phyloP scores from a whole-genome alignment of 306 rosid genomes.

The Macrotyloma uniflorum region DNA sequence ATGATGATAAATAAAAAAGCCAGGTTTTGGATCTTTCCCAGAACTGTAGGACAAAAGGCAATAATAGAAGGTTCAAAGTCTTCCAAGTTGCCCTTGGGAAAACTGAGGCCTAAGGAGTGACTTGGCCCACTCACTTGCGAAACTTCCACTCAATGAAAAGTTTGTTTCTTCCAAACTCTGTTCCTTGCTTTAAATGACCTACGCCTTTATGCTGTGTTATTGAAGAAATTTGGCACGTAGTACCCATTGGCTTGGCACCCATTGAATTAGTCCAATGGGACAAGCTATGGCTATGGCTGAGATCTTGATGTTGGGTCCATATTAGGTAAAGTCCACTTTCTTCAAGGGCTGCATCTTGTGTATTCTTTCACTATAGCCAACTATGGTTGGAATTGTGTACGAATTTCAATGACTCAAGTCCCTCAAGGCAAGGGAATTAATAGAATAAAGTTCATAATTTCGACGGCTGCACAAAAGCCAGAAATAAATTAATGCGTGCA shows the following conservation, averaged over 20 bases:
- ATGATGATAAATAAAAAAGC: conserved; percentile 20
- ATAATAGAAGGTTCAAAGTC: conserved; percentile 34
- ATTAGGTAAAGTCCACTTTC: conserved; percentile 21
- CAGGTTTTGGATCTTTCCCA: conserved; percentile 37
- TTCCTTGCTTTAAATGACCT: conserved; percentile 30
- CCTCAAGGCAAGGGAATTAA: conserved; percentile 47
- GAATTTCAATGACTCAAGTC: conserved; percentile 40
- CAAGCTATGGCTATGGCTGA: conserved; percentile 35
- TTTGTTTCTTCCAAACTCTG: conserved; percentile 41
- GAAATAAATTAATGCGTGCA: conserved; percentile 10
- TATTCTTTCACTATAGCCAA: conserved; percentile 25
- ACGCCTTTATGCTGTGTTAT: neutral
- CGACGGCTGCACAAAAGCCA: conserved; percentile 19
- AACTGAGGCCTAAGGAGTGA: conserved; percentile 18
- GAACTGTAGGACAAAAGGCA: conserved; percentile 32
- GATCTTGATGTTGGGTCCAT: conserved; percentile 45
- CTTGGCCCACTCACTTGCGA: conserved; percentile 35
- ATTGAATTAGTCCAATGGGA: conserved; percentile 34
- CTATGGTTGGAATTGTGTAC: conserved; percentile 34
- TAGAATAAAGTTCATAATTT: conserved; percentile 39
- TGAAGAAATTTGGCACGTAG: conserved; percentile 9
- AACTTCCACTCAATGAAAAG: conserved; percentile 37
- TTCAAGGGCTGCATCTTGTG: conserved; percentile 12
- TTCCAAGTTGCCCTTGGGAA: conserved; percentile 35
- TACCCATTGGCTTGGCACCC: neutral